Evolutionary conservation across 2,329 filamentous ascomycete genomes (phyloP), one percentile per base, ranked within the genome.

Genomic region (Pseudocercospora pini-densiflorae): DNA sequence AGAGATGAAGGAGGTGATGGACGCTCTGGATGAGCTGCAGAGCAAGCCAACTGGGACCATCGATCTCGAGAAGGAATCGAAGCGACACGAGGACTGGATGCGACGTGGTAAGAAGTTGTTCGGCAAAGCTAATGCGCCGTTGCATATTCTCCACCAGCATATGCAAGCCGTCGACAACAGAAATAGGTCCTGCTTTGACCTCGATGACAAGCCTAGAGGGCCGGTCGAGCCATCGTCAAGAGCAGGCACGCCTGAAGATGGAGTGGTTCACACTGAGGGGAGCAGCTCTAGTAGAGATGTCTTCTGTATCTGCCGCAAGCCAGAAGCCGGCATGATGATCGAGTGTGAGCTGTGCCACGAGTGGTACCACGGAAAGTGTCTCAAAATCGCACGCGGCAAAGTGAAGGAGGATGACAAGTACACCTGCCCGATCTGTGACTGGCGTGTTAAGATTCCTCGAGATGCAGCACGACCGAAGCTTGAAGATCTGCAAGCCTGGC

Each of bases 401-500:
- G 92, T 99, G 74, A 98, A 98, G 81, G 95, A 98, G 76, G 94
- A 97, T 69, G 95, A 98, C 77, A 97, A 97, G 78, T 99, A 97
- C 77, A 98, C 94, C 1, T 99, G 95, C 75, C 95, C 95, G 0
- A 97, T 99, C 68, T 99, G 95, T 77, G 95, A 99, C 78, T 97
- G 94, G 89, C 90, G 95, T 19, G 92, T 97, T 76, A 96, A 94
- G 81, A 98, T 99, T 61, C 95, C 95, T 27, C 92, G 95, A 54
- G 95, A 99, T 83, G 95, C 95, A 24, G 93, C 95, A 23, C 90
- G 95, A 29, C 95, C 95, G 0, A 98, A 97, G 79, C 84, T 99
- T 0, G 95, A 99, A 78, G 94, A 98, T 72, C 84, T 99, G 16
- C 85, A 92, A 66, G 82, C 86, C 1, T 95, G 96, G 88, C 89